A percentile compares a stretch with the other conserved stretches of the same genome.
Conservation (phyloP, 331 rosid species). For the Rosa hybrid region DNA sequence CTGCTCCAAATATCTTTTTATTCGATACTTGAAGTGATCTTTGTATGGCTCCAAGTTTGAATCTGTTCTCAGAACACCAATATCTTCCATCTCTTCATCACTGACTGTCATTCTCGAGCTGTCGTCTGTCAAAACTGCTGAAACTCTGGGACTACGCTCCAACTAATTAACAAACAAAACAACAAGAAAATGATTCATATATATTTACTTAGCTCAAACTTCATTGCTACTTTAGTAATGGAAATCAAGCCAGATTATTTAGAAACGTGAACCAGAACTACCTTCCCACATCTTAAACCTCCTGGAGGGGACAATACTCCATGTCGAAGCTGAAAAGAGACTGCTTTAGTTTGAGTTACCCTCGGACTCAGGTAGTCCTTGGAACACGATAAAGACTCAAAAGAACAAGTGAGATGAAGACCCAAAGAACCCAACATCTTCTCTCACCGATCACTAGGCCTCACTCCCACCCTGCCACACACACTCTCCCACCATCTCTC, state of each 20-base stretch:
- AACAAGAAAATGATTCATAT: background rate
- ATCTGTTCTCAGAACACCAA: conserved; percentile 62
- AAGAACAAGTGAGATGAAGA: conserved; percentile 28
- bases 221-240: no score
- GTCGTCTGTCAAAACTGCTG: conserved; percentile 61
- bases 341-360: background rate
- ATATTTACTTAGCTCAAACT: conserved; percentile 20
- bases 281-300: conserved; percentile 10
- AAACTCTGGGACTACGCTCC: conserved; percentile 35
- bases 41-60: conserved; percentile 49
- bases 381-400: conserved; percentile 26
- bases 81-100: conserved; percentile 46
- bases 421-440: conserved; percentile 41
- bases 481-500: background rate
- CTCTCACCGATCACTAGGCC: background rate
- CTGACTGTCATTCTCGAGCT: conserved; percentile 35
- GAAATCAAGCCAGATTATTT: no score
- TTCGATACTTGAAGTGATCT: conserved; percentile 75
- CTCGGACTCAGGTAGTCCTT: conserved; percentile 5
- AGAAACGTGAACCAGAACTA: conserved; percentile 11
- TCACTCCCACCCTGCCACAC: background rate
- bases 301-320: conserved; percentile 17
- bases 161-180: conserved; percentile 47
- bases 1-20: conserved; percentile 62
- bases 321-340: conserved; percentile 19